Evolutionary conservation across 108 stramenopile species (phyloP), one percentile per base, ranked within the genome.

Genomic region (Nitzschia inconspicua): DNA sequence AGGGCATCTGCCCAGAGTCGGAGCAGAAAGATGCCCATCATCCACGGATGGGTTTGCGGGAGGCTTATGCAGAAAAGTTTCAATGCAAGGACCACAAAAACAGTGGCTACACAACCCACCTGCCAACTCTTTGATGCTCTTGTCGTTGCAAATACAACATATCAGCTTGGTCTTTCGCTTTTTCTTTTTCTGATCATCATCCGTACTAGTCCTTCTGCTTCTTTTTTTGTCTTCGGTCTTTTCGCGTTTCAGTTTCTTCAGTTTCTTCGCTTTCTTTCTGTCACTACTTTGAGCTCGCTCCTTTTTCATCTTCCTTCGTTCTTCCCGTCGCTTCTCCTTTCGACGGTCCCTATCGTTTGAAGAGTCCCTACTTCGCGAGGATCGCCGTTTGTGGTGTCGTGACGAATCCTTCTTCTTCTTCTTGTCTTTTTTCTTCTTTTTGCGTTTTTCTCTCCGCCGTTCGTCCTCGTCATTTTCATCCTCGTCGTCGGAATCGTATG

Each of bases 101-200:
- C 43, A 31, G 32, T 64, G 63, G 2, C 24, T 43, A 22, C 63
- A 64, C 22, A 53, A 3, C 19, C 63, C 52, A 9, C 63, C 63
- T 22, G 30, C 51, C 1, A 51, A 19, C 30, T 49, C 63, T 43
- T 52, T 29, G n/a, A 24, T 28, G 11, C 14, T 32, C 9, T 52
- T 29, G 29, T 64, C 63, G 26, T 64, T 64, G 50, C 63, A 64
- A 32, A 64, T 53, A 25, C 39, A 41, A 44, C 63, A 64, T 16
- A 64, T 32, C 22, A 30, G 32, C 25, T 53, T 41, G 1, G 20
- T 18, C 40, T 39, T 43, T 10, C 29, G 19, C 6, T 41, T 52
- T 3, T 43, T 16, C 41, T 42, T 52, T 1, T 47, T 27, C 18
- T 47, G 16, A 9, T n/a, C 7, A 19, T 53, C 32, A 16, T 41